Base-by-base conservation (phyloP, 768 basidiomycete species). In the Rhodotorula diobovata region DNA sequence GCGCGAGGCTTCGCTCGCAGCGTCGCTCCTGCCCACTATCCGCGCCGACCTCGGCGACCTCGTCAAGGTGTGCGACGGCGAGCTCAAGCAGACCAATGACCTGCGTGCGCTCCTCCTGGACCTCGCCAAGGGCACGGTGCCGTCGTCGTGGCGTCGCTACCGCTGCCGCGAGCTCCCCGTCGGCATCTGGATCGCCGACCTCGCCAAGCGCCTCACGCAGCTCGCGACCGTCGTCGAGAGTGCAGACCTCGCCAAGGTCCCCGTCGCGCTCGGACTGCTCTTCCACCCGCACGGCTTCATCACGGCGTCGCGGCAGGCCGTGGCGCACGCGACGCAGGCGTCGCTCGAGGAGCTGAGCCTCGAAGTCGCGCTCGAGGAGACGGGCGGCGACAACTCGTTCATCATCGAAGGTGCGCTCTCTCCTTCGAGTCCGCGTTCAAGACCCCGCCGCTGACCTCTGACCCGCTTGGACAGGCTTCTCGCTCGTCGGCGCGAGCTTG, bases 251-350 rank as follows among this genome's bases (percentile, higher is more conserved):
- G 91, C 80, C 2, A 39, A 20, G 14, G 61, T 57, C 0, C 72
- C 74, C 18, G 90, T 96, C 56, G 92, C 91, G 90, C 86, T 98
- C 23, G 93, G 95, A 34, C 90, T 91, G 0, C 81, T 99, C 67
- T 97, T 98, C 85, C 93, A 90, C 85, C 96, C 95, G 1, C 91
- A 94, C 78, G 94, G 93, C 7, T 98, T 93, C 79, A 85, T 98
- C 77, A 97, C 95, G 1, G 95, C 95, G 4, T 94, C 93, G 4
- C 85, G 95, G 61, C 95, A 99, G 80, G 87, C 91, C n/a, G 90
- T 93, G 10, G 96, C 95, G 4, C 94, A 97, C 79, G 84, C 88
- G 66, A 92, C 89, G 82, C 87, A 88, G 74, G 91, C 91, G 89
- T 94, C 92, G 80, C 81, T 99, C 72, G 95, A 99, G 81, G 92